phyloP scores from a whole-genome alignment of 176 grass and related monocot genomes.

The Bothriochloa decipiens region DNA sequence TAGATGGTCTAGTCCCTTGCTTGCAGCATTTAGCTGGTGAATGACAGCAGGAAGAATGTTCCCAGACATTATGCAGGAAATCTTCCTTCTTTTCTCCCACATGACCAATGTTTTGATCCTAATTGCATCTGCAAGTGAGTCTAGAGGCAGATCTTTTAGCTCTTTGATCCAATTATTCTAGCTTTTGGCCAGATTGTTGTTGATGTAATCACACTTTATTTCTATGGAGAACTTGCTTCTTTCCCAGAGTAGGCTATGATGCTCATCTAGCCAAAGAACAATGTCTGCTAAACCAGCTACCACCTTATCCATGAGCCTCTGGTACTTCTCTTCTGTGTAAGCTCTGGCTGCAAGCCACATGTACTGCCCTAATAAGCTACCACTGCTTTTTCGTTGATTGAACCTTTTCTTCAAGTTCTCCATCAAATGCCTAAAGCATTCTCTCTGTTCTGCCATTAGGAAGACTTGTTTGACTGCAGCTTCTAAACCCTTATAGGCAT shows the following conservation, averaged over 20 bases:
- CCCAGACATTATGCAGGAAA: not conserved
- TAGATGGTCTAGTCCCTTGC: no score
- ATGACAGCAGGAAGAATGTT: no score
- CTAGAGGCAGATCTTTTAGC: not conserved
- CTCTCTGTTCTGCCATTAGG: no score
- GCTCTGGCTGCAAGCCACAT: not conserved
- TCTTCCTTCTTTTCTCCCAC: not conserved
- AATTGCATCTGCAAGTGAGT: not conserved
- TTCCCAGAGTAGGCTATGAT: not conserved
- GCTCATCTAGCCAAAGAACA: rapidly evolving
- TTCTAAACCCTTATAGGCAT: no score
- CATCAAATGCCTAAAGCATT: no score
- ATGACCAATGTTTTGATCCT: not conserved
- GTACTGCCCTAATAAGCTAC: not conserved
- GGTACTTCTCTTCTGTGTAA: not conserved
- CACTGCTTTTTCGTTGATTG: not conserved
- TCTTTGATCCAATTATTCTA: not conserved
- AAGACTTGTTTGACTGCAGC: no score
- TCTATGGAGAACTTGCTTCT: not conserved
- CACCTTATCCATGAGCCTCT: not conserved
- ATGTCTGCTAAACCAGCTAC: not conserved
- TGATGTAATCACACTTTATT: constrained; percentile 1
- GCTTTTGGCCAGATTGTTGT: not conserved
- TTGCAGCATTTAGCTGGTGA: no score
- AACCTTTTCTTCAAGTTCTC: not conserved